Percentiles rank a stretch among this genome's conserved stretches.
These are phyloP conservation scores for Poterioochromonas sp. DNA, from an alignment of 352 stramenopile genomes.

Conservation along the genomic window DNA sequence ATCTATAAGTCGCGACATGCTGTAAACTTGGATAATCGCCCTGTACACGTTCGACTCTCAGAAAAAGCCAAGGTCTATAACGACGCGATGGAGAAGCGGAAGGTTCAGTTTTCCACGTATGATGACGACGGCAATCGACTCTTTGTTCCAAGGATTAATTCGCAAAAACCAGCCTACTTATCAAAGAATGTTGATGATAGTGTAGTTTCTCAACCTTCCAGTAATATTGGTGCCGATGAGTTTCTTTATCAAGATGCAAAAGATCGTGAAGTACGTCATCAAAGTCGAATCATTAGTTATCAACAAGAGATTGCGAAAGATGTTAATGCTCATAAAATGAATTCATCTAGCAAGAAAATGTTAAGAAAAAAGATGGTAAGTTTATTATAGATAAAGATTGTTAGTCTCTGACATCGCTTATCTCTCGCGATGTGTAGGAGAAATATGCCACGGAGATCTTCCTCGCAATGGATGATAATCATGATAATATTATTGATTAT, in stretches of 20 bases:
- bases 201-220: background rate
- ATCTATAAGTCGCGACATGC: background rate
- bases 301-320: background rate
- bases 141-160: background rate
- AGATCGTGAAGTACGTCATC: background rate
- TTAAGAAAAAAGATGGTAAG: background rate
- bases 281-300: too few relatives aligned
- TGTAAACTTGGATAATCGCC: background rate
- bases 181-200: background rate
- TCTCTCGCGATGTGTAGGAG: too few relatives aligned
- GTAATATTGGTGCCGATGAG: background rate
- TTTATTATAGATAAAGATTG: too few relatives aligned
- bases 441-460: background rate
- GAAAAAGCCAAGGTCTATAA: slow-evolving; percentile 17
- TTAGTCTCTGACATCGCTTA: too few relatives aligned
- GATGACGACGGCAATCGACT: background rate
- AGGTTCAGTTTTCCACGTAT: background rate
- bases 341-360: background rate
- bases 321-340: slow-evolving; percentile 12
- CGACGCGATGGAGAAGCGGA: background rate
- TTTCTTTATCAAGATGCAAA: slow-evolving; percentile 30
- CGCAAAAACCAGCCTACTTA: background rate
- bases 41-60: background rate
- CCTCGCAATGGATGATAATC: too few relatives aligned
- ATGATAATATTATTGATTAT: too few relatives aligned